phyloP scores from a whole-genome alignment of 1,284 basidiomycete genomes.

The Taiwanofungus camphoratus region DNA sequence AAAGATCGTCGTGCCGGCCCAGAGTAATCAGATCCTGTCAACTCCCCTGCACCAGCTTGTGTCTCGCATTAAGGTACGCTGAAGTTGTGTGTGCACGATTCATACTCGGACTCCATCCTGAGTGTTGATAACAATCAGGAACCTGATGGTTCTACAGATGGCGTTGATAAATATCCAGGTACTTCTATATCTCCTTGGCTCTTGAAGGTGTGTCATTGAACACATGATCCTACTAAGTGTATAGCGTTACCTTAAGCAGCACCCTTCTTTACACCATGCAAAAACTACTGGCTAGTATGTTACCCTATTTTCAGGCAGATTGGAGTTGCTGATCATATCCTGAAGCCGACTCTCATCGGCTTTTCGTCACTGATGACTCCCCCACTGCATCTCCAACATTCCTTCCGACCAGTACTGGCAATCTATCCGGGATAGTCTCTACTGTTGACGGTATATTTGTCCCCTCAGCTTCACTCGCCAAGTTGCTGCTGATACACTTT shows the following conservation, averaged over 20 bases:
- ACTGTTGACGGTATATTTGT: slow-evolving; percentile 64
- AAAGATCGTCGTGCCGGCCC: slow-evolving; percentile 67
- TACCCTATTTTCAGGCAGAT: slow-evolving; percentile 12
- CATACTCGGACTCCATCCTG: neutral
- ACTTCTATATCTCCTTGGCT: slow-evolving; percentile 7
- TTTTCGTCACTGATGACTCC: slow-evolving; percentile 67
- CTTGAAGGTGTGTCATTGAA: neutral
- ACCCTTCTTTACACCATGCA: slow-evolving; percentile 64
- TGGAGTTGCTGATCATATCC: neutral
- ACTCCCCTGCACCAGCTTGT: slow-evolving; percentile 63
- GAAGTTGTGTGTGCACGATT: slow-evolving; percentile 4
- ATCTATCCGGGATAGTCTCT: slow-evolving; percentile 68
- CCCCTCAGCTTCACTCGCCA: neutral
- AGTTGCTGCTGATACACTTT: slow-evolving; percentile 1
- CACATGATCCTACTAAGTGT: slow-evolving; percentile 39
- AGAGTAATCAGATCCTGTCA: slow-evolving; percentile 67
- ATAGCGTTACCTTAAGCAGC: slow-evolving; percentile 60
- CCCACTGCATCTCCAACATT: slow-evolving; percentile 33
- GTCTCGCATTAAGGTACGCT: slow-evolving; percentile 55
- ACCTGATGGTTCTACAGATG: slow-evolving; percentile 64
- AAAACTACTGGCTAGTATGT: slow-evolving; percentile 74
- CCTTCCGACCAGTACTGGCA: slow-evolving; percentile 36
- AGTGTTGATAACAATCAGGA: slow-evolving; percentile 33
- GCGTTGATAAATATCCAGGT: slow-evolving; percentile 72
- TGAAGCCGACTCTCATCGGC: slow-evolving; percentile 65